Base-by-base conservation (phyloP, 768 basidiomycete species). In the Russula vinacea region DNA sequence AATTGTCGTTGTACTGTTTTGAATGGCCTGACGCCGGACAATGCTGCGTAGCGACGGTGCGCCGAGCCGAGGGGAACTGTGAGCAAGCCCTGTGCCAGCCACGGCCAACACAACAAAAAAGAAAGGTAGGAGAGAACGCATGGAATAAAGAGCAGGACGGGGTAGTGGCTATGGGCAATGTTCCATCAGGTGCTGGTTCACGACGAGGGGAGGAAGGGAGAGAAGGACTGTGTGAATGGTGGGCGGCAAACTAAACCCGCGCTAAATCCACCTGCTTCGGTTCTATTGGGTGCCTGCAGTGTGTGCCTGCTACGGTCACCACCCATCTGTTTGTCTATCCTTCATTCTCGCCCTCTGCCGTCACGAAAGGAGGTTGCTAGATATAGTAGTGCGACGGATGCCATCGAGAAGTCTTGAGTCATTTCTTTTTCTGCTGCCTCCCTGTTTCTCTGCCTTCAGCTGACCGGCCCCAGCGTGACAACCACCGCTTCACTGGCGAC, bases 81-180 rank as follows among this genome's bases (percentile, higher is more conserved):
- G 45, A 7, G 26, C 53, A 2, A 39, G 60, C 29, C 33, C 50
- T 22, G 66, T 62, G 29, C 56, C 44, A 35, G 45, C 59, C 58
- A 54, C 62, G 56, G 61, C 53, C 42, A 69, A 50, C n/a, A 65
- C 33, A 42, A 45, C 58, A 39, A 62, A n/a, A 32, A 62, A 42
- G n/a, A 58, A n/a, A 29, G 50, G 32, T 9, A 66, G 39, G 17
- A 61, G 5, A 13, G 22, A 22, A 22, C 32, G 42, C 19, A 29
- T 26, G 44, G 56, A 45, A 53, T 3, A 17, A 35, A 53, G 13
- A 35, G 19, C 10, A 37, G 32, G 14, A 26, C 11, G 32, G 17
- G 19, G 9, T 17, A 67, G 10, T 11, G 17, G 58, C 63, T 58
- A 55, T 22, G 13, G 1, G 62, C 42, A 26, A n/a, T 42, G 53